Conservation (phyloP, 306 rosid species). For the Medicago truncatula region DNA sequence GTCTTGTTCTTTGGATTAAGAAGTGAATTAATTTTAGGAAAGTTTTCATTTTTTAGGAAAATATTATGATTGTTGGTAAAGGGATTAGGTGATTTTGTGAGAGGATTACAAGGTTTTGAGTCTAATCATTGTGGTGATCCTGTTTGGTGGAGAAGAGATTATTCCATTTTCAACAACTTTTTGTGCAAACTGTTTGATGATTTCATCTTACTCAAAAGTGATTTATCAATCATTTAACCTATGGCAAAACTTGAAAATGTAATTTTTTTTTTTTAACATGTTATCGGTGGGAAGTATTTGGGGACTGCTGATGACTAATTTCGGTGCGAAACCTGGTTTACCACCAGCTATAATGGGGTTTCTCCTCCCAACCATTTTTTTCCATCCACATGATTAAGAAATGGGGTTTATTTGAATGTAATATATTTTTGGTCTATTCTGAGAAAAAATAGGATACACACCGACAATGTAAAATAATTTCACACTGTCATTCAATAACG, state of each 20-base stretch:
- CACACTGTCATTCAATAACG: too few species aligned
- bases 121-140: background rate
- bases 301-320: background rate
- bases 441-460: too few species aligned
- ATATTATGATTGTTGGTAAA: slow-evolving; percentile 17
- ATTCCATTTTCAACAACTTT: background rate
- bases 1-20: slow-evolving; percentile 10
- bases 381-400: background rate
- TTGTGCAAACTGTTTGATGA: background rate
- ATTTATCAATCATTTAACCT: background rate
- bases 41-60: slow-evolving; percentile 13
- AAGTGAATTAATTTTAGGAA: slow-evolving; percentile 39
- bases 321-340: background rate
- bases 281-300: background rate
- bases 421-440: background rate
- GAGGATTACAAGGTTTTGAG: background rate
- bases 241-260: background rate
- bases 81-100: background rate
- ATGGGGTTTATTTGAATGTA: background rate
- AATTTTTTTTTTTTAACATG: background rate
- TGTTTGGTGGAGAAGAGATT: background rate
- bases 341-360: background rate
- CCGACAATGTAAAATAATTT: too few species aligned
- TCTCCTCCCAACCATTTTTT: background rate
- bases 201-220: background rate